Evolutionary conservation across 2,329 filamentous ascomycete species (phyloP).

Genomic region (Dothistroma septosporum): DNA sequence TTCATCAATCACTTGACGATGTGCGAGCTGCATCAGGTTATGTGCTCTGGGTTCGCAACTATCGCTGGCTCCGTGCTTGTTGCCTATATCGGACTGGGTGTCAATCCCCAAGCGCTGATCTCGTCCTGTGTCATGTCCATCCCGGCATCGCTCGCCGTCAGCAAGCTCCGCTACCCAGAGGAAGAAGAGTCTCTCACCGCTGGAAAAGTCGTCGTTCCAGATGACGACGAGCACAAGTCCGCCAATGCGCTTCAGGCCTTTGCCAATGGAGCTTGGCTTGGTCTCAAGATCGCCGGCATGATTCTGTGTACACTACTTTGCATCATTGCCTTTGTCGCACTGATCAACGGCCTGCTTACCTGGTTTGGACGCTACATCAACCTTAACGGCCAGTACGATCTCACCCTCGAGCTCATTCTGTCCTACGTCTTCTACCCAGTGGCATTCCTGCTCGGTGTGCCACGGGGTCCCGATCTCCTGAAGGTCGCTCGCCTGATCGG

Average conservation of each 20-base stretch:
- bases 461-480: conserved; percentile 56
- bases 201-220: conserved; percentile 73
- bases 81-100: conserved; percentile 76
- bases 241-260: conserved; percentile 81
- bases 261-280: conserved; percentile 78
- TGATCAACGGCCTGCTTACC: conserved; percentile 71
- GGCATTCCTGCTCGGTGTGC: conserved; percentile 76
- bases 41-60: conserved; percentile 88
- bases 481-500: conserved; percentile 76
- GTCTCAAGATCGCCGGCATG: conserved; percentile 81
- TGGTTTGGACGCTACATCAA: conserved; percentile 82
- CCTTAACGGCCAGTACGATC: conserved; percentile 60
- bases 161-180: conserved; percentile 86
- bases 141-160: conserved; percentile 81
- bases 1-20: conserved; percentile 81
- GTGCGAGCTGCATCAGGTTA: conserved; percentile 86
- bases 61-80: conserved; percentile 85
- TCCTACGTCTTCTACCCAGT: conserved; percentile 75
- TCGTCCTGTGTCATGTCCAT: conserved; percentile 96
- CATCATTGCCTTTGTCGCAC: conserved; percentile 71
- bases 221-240: conserved; percentile 71
- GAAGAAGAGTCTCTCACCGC: conserved; percentile 80
- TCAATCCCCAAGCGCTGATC: conserved; percentile 79
- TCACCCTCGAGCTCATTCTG: conserved; percentile 71
- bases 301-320: conserved; percentile 75